Conservation (phyloP, 2,329 filamentous ascomycete genomes). For the Phoma sp. region DNA sequence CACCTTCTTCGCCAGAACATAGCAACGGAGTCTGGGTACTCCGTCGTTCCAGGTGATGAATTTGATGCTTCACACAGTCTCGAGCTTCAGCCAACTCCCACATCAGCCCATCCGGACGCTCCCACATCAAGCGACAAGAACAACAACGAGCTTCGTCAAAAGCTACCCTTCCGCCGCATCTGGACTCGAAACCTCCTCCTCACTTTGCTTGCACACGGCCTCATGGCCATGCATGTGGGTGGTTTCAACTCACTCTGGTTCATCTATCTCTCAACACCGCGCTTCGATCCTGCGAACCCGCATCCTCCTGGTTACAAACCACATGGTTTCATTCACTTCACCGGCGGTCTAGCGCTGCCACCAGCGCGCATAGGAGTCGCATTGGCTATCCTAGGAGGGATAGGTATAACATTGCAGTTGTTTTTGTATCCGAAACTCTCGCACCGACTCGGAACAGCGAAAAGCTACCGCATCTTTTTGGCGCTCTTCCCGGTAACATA, state of each 20-base stretch:
- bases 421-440: constrained; percentile 55
- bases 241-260: constrained; percentile 60
- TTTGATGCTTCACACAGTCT: constrained; percentile 31
- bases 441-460: constrained; percentile 52
- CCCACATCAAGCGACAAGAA: constrained; percentile 20
- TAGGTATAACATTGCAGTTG: constrained; percentile 57
- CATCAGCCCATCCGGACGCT: constrained; percentile 20
- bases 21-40: constrained; percentile 38
- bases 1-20: constrained; percentile 40
- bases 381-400: constrained; percentile 57
- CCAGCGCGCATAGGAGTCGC: constrained; percentile 57
- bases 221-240: constrained; percentile 57
- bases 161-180: constrained; percentile 56
- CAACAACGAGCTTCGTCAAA: constrained; percentile 28
- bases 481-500: constrained; percentile 57
- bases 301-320: constrained; percentile 45
- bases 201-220: constrained; percentile 54
- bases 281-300: constrained; percentile 48
- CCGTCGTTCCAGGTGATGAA: constrained; percentile 38
- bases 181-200: constrained; percentile 56
- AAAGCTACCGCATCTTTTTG: constrained; percentile 52
- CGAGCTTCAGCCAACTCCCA: constrained; percentile 43
- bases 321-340: constrained; percentile 54
- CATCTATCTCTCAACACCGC: constrained; percentile 57
- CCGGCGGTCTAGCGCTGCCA: constrained; percentile 57